Conservation (phyloP, 2,329 filamentous ascomycete species). For the Colletotrichum truncatum region DNA sequence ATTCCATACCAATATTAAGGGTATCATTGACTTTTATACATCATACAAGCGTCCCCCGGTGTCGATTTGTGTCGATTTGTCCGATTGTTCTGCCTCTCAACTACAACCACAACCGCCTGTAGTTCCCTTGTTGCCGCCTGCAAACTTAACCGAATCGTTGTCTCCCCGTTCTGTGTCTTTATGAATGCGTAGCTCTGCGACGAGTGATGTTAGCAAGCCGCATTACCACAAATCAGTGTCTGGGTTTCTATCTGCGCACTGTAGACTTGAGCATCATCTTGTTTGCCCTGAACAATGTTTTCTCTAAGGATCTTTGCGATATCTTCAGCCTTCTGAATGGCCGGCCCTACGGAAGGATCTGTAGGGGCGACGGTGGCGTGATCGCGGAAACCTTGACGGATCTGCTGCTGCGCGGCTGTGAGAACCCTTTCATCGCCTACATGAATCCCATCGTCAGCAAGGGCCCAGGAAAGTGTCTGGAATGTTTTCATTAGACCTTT, state of each 20-base stretch:
- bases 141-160: conserved; percentile 87
- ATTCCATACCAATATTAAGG: conserved; percentile 7
- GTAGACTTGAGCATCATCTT: conserved; percentile 61
- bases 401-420: conserved; percentile 75
- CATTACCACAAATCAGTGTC: not conserved
- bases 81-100: conserved; percentile 39
- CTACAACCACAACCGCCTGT: conserved; percentile 43
- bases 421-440: conserved; percentile 77
- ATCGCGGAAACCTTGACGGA: conserved; percentile 77
- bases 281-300: conserved; percentile 88
- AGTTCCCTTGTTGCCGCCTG: conserved; percentile 43
- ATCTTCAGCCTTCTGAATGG: conserved; percentile 82
- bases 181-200: conserved; percentile 84
- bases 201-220: not conserved
- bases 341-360: conserved; percentile 67
- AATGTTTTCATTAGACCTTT: conserved; percentile 65
- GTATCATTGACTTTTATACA: conserved; percentile 31
- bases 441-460: not conserved
- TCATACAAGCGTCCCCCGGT: not conserved
- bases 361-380: conserved; percentile 68
- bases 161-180: conserved; percentile 90
- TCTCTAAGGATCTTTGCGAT: conserved; percentile 81
- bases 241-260: conserved; percentile 58
- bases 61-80: conserved; percentile 7
- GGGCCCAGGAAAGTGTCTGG: not conserved